These are phyloP conservation scores for Corrigiola litoralis DNA, from an alignment of 179 eudicot genomes.

Conservation along the genomic window DNA sequence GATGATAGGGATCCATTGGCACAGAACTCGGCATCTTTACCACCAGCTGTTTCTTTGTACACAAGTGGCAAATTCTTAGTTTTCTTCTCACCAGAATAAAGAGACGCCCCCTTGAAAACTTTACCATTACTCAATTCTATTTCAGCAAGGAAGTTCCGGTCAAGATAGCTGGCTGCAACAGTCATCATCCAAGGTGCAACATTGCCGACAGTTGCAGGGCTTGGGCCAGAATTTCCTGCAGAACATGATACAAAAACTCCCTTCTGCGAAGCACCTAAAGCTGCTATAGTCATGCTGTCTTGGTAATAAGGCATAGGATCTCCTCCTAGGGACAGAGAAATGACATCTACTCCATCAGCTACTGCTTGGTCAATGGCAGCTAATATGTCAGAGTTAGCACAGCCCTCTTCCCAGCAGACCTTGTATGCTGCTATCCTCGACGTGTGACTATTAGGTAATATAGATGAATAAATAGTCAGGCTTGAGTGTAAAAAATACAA, in stretches of 20 bases:
- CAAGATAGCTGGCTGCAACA: slow-evolving; percentile 54
- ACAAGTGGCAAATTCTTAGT: slow-evolving; percentile 36
- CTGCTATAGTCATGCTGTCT: slow-evolving; percentile 43
- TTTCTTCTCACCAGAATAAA: slow-evolving; percentile 35
- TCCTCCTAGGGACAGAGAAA: slow-evolving; percentile 67
- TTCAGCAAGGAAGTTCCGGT: slow-evolving; percentile 38
- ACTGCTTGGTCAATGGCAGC: slow-evolving; percentile 61
- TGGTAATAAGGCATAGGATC: slow-evolving; percentile 40
- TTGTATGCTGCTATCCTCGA: slow-evolving; percentile 67
- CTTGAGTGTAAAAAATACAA: too few species aligned
- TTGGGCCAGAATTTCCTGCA: slow-evolving; percentile 66
- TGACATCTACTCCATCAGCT: slow-evolving; percentile 51
- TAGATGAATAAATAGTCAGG: not conserved
- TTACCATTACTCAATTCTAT: slow-evolving; percentile 46
- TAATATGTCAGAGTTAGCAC: slow-evolving; percentile 48
- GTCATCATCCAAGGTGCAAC: slow-evolving; percentile 66
- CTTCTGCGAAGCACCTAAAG: slow-evolving; percentile 48
- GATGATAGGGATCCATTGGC: slow-evolving; percentile 30
- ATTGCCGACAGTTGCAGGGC: slow-evolving; percentile 42
- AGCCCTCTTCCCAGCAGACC: slow-evolving; percentile 46
- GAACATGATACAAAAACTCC: slow-evolving; percentile 55
- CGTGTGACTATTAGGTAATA: slow-evolving; percentile 22
- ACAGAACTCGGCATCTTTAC: slow-evolving; percentile 34
- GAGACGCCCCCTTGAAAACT: slow-evolving; percentile 39
- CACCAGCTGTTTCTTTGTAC: slow-evolving; percentile 41